Evolutionary conservation across 768 basidiomycete species (phyloP).

Genomic region (Lactifluus piperatus): DNA sequence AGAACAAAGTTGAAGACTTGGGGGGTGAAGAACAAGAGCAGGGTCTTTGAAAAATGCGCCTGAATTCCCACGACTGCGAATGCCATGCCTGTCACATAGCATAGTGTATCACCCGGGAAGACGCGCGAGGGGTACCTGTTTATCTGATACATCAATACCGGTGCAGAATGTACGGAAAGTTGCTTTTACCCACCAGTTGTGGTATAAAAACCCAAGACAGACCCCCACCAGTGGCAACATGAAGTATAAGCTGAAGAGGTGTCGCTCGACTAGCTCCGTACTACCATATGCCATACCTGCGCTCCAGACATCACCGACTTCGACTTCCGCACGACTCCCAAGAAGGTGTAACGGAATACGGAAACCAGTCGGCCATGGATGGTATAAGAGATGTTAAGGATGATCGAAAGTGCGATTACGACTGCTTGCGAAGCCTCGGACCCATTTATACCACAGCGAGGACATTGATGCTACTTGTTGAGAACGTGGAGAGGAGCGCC

Average conservation of each 20-base stretch:
- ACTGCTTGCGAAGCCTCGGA: constrained; percentile 91
- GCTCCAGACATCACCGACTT: constrained; percentile 70
- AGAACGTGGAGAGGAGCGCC: constrained; percentile 93
- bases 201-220: constrained; percentile 83
- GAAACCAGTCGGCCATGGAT: constrained; percentile 80
- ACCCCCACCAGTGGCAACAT: constrained; percentile 93
- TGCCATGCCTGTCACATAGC: constrained; percentile 97
- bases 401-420: constrained; percentile 84
- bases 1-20: constrained; percentile 97
- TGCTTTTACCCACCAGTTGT: constrained; percentile 75
- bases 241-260: constrained; percentile 94
- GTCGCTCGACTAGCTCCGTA: constrained; percentile 79
- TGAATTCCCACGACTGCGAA: constrained; percentile 97
- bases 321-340: constrained; percentile 55
- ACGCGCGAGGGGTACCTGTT: constrained; percentile 90
- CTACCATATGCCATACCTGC: constrained; percentile 85
- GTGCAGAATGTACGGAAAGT: not conserved
- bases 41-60: constrained; percentile 94
- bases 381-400: constrained; percentile 84
- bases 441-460: constrained; percentile 96
- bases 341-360: constrained; percentile 63
- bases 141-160: not conserved
- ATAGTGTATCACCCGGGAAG: constrained; percentile 95
- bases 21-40: constrained; percentile 93
- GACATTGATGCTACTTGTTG: constrained; percentile 98